Evolutionary conservation across 2,329 filamentous ascomycete species (phyloP), one percentile per base, ranked within the genome.

Genomic region (Drechslerella coelobrocha): DNA sequence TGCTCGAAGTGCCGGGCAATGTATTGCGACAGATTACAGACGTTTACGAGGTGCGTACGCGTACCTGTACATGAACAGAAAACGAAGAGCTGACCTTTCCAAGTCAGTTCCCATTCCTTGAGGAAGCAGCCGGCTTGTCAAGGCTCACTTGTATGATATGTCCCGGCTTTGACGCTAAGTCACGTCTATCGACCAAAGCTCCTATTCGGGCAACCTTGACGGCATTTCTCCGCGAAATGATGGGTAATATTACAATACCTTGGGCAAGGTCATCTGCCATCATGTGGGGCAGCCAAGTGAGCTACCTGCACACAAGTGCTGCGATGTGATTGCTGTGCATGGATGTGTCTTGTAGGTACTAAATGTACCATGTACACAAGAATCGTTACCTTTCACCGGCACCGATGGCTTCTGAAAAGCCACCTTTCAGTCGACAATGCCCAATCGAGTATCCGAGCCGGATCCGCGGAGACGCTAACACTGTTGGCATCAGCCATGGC

Each of bases 391-490:
- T 17, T 14, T 12, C 37, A 14, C 37, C n/a, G 5, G 21, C 41
- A 19, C 5, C 5, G 41, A 5, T 14, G 34, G n/a, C 21, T 21
- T 23, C 41, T 17, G 9, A 21, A 19, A 69, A 45, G 56, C 57
- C 65, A 69, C 50, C 50, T 52, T 29, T 29, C 19, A 51, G 29
- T 56, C 43, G 24, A 48, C 59, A 45, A 48, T 12, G 23, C 63
- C 63, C 24, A 68, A 68, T 61, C 24, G 29, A 61, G 63, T 68
- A 61, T 61, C 56, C 48, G 24, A 62, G 51, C 65, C 65, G 65
- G 65, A 69, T 59, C 65, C 57, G 52, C 65, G 65, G 57, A 62
- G 61, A 45, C 65, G 52, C 65, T 61, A 69, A 47, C 34, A 45
- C 41, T 43, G 39, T 47, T 27, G 31, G 19, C 47, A 48, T 68